These are phyloP conservation scores for Podosphaera xanthii DNA, from an alignment of 2,329 filamentous ascomycete genomes.

Conservation along the genomic window DNA sequence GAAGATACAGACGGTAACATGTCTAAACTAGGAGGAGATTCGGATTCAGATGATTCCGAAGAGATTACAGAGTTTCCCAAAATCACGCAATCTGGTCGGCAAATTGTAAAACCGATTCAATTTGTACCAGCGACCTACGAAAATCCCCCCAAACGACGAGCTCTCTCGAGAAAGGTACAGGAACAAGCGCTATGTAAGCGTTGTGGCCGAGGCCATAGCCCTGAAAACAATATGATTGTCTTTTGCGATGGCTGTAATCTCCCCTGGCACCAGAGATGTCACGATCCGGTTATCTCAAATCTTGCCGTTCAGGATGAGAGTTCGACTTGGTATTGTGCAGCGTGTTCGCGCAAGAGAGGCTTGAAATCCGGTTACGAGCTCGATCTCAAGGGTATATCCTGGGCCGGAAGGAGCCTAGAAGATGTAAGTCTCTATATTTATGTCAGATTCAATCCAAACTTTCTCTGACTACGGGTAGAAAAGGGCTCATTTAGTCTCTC, in stretches of 20 bases:
- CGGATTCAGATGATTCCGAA: constrained; percentile 17
- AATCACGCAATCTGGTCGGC: constrained; percentile 54
- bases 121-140: constrained; percentile 34
- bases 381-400: constrained; percentile 11
- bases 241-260: constrained; percentile 67
- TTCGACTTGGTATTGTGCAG: constrained; percentile 47
- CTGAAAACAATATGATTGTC: constrained; percentile 56
- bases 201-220: constrained; percentile 50
- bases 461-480: constrained; percentile 22
- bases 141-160: constrained; percentile 18
- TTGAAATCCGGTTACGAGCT: constrained; percentile 18
- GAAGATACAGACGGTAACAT: constrained; percentile 12
- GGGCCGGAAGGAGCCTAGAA: constrained; percentile 17
- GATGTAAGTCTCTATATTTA: constrained; percentile 16
- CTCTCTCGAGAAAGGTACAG: constrained; percentile 32
- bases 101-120: constrained; percentile 41
- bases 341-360: constrained; percentile 30
- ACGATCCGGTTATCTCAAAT: constrained; percentile 51
- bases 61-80: constrained; percentile 30
- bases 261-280: constrained; percentile 64
- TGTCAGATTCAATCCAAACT: not conserved
- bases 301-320: constrained; percentile 42
- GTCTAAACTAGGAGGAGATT: constrained; percentile 17
- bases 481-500: constrained; percentile 35
- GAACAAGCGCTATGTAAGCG: constrained; percentile 42